phyloP scores from a whole-genome alignment of 2,329 filamentous ascomycete species.

The Trichoderma aggressivum region DNA sequence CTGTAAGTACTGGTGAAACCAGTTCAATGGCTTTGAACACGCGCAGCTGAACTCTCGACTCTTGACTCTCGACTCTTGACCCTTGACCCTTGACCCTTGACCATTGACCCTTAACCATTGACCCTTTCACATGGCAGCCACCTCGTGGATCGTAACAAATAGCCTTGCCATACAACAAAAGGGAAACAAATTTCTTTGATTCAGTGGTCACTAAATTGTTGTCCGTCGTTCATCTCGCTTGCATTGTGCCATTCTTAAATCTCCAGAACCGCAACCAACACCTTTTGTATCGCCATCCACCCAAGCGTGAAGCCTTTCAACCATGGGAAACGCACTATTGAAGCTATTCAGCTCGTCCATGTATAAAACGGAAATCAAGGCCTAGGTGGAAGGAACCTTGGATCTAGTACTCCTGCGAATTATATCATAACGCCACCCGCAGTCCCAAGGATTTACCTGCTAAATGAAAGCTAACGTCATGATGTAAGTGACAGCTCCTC shows the following conservation, averaged over 20 bases:
- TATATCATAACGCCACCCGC: background rate
- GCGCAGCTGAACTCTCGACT: background rate
- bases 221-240: background rate
- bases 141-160: background rate
- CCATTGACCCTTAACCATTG: background rate
- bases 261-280: background rate
- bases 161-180: background rate
- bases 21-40: background rate
- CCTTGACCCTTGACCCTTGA: too few relatives aligned
- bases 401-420: background rate
- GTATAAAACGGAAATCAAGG: background rate
- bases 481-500: constrained; percentile 17
- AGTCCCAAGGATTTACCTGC: background rate
- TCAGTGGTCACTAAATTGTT: background rate
- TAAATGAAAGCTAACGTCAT: background rate
- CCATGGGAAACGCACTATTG: background rate
- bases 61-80: background rate
- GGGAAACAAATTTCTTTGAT: background rate
- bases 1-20: background rate
- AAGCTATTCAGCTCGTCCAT: background rate
- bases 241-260: background rate
- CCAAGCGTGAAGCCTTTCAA: background rate
- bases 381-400: background rate
- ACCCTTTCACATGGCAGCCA: background rate
- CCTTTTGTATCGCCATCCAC: background rate